A percentile compares a stretch with the other conserved stretches of the same genome.
Conservation (phyloP, 2,329 filamentous ascomycete genomes). For the Blastomyces gilchristii region DNA sequence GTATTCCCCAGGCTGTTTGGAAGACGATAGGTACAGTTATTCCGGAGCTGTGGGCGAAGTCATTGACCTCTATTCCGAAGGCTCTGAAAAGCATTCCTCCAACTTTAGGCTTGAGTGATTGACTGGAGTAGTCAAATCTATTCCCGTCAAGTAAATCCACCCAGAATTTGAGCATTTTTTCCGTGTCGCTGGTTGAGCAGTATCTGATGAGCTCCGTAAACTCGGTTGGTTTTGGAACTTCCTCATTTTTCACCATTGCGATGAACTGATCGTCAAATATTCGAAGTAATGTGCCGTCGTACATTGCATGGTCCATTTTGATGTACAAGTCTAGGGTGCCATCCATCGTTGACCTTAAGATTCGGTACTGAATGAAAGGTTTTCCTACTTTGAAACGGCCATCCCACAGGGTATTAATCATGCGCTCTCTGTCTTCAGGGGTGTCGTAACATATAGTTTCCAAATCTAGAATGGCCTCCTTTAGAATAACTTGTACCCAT, state of each 20-base stretch:
- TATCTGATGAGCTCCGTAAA: constrained; percentile 12
- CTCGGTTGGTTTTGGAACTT: constrained; percentile 20
- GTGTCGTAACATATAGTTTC: constrained; percentile 12
- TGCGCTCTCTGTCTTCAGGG: constrained; percentile 18
- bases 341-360: constrained; percentile 18
- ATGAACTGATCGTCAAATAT: constrained; percentile 29
- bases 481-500: constrained; percentile 61
- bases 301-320: constrained; percentile 68
- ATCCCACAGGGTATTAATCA: constrained; percentile 21
- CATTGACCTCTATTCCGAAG: constrained; percentile 16
- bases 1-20: constrained; percentile 27
- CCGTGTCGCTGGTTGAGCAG: background rate
- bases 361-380: constrained; percentile 28
- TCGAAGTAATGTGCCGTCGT: constrained; percentile 51
- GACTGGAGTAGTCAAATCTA: constrained; percentile 14
- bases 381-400: constrained; percentile 23
- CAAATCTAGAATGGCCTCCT: constrained; percentile 18
- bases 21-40: constrained; percentile 29
- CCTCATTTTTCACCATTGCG: constrained; percentile 17
- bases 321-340: constrained; percentile 14
- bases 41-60: constrained; percentile 17
- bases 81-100: constrained; percentile 8
- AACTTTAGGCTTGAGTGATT: constrained; percentile 11
- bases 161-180: constrained; percentile 12
- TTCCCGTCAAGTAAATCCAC: constrained; percentile 15